Conservation (phyloP, 805 yeast species). For the Hanseniaspora guilliermondii region DNA sequence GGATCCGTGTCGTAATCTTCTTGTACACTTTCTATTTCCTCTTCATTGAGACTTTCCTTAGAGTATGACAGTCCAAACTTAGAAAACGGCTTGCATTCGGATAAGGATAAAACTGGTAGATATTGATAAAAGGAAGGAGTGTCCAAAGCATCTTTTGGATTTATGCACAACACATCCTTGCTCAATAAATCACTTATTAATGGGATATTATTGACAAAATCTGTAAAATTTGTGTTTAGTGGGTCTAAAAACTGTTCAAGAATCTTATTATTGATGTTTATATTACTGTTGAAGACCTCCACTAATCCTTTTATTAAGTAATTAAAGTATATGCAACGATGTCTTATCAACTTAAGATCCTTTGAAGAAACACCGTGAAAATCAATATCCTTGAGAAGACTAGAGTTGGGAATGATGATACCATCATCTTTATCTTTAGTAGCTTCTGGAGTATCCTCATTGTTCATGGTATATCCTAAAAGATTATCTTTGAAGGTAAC, state of each 20-base stretch:
- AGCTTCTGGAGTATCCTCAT: not conserved
- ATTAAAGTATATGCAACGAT: constrained; percentile 27
- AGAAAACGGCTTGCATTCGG: constrained; percentile 1
- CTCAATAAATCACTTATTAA: constrained; percentile 23
- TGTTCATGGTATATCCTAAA: not conserved
- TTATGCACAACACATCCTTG: constrained; percentile 25
- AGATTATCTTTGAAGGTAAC: constrained; percentile 2
- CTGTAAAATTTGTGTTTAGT: constrained; percentile 26
- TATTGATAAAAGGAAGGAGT: constrained; percentile 26
- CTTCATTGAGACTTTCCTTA: not conserved
- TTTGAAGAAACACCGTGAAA: not conserved
- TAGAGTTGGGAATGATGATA: not conserved
- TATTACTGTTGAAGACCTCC: constrained; percentile 17
- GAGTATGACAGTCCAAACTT: not conserved
- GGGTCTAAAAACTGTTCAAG: constrained; percentile 27
- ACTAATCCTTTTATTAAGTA: constrained; percentile 26
- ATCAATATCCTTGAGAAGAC: not conserved
- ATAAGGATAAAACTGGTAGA: constrained; percentile 22
- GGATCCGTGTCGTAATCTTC: not conserved
- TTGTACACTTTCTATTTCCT: not conserved
- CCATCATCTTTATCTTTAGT: not conserved
- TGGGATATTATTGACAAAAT: constrained; percentile 26
- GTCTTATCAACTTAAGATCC: constrained; percentile 22
- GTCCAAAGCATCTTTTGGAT: constrained; percentile 28
- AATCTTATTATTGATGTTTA: constrained; percentile 23